Base-by-base conservation (phyloP, 768 basidiomycete species). In the Trametes elegans region DNA sequence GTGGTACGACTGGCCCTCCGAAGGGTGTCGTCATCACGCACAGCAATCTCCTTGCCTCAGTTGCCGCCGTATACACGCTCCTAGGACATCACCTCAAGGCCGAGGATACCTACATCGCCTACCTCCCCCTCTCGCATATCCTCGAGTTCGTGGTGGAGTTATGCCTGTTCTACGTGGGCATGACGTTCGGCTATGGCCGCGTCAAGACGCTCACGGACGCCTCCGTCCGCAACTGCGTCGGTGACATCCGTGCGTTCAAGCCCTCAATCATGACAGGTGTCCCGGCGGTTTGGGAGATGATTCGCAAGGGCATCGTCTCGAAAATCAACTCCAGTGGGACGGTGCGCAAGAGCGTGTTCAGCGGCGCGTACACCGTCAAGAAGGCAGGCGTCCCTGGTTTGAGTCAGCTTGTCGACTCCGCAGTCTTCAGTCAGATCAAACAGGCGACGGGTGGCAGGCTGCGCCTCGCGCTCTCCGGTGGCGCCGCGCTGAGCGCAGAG, bases 201-300 rank as follows among this genome's bases (percentile, higher is more conserved):
- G 86, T 95, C 69, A 98, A 97, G 83, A 99, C 96, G 7, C 80
- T 98, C 59, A 98, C 96, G 3, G 95, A 98, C 66, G 82, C 86
- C 2, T 92, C 87, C n/a, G 92, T 96, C 18, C 84, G 93, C 40
- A 87, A 90, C 66, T 88, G 85, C 70, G 80, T 87, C 54, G 96
- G 96, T 44, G 96, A 98, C 67, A 83, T 99, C 64, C 76, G 78
- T 48, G 79, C 84, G 11, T 90, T 97, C 77, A 73, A 77, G 38
- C 96, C 96, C 6, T 79, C 85, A n/a, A 85, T 97, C 72, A 86
- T 98, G 81, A 83, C 92, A 48, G 96, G 93, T 48, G 96, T 98
- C 2, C 96, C 96, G 1, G 91, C 94, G 2, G 90, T 98, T 0
- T 99, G 93, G 93, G 96, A 99, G 72, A 87, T 84, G 50, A 98